Evolutionary conservation across 164 flowering plant species (phyloP).

Genomic region (Echeveria elegans): DNA sequence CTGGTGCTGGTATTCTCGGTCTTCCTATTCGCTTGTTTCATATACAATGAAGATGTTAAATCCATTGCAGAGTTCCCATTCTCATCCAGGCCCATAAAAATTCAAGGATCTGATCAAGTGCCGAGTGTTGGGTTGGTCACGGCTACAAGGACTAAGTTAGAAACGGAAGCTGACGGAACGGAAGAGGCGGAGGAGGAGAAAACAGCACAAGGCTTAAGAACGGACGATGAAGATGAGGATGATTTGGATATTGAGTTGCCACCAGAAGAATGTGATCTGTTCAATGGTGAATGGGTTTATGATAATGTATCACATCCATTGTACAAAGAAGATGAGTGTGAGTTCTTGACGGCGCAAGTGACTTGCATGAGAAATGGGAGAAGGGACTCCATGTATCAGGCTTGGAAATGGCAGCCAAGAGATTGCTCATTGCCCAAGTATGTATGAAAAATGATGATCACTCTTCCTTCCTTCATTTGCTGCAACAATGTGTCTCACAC

Average conservation of each 20-base stretch:
- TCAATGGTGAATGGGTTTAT: slow-evolving; percentile 72
- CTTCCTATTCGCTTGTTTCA: slow-evolving; percentile 75
- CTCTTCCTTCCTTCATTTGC: not conserved
- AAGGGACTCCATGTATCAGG: slow-evolving; percentile 63
- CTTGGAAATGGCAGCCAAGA: slow-evolving; percentile 96
- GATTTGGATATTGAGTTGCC: slow-evolving; percentile 44
- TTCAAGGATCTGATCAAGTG: slow-evolving; percentile 8
- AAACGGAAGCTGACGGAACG: not conserved
- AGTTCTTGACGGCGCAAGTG: slow-evolving; percentile 72
- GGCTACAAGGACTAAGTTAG: no score
- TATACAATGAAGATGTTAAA: slow-evolving; percentile 92
- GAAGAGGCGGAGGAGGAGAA: slow-evolving; percentile 16
- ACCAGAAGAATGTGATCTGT: slow-evolving; percentile 75
- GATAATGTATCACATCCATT: slow-evolving; percentile 67
- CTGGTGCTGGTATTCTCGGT: slow-evolving; percentile 63
- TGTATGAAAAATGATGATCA: not conserved
- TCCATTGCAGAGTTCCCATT: slow-evolving; percentile 90
- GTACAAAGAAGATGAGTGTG: slow-evolving; percentile 84
- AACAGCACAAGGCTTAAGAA: not conserved
- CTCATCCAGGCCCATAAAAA: slow-evolving; percentile 28
- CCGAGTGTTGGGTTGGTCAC: not conserved
- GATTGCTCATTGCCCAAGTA: slow-evolving; percentile 73
- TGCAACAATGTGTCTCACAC: not conserved
- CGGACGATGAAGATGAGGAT: slow-evolving; percentile 15
- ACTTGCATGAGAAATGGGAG: slow-evolving; percentile 91